Conservation (phyloP, 139 green algal species). For the Pycnococcus provasolii region DNA sequence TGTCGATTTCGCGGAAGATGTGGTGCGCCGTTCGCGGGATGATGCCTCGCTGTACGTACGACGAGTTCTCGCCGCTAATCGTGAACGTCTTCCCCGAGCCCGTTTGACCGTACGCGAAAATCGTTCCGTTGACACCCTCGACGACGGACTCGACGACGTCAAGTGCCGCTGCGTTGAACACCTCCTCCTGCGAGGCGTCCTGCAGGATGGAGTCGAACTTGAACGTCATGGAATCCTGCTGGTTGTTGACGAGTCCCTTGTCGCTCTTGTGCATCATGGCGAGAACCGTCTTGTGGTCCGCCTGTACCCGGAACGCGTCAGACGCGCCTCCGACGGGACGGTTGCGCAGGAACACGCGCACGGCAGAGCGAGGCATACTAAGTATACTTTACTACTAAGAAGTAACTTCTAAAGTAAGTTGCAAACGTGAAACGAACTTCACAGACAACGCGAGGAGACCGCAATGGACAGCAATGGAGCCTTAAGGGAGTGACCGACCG, state of each 20-base stretch:
- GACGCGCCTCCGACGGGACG: neutral
- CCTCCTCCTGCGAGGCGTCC: conserved; percentile 50
- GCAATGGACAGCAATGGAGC: neutral
- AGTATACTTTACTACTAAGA: too few relatives aligned
- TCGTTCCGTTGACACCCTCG: conserved; percentile 57
- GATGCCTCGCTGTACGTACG: conserved; percentile 55
- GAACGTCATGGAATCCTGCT: conserved; percentile 48
- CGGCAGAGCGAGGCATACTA: neutral
- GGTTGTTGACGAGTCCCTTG: conserved; percentile 48
- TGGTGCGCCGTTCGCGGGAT: conserved; percentile 56
- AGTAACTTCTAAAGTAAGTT: neutral
- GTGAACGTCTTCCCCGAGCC: conserved; percentile 72
- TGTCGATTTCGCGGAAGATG: conserved; percentile 55
- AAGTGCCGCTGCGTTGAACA: conserved; percentile 40
- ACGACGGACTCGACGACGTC: conserved; percentile 57
- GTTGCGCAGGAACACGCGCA: neutral
- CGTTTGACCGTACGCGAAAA: conserved; percentile 74
- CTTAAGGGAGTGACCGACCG: neutral
- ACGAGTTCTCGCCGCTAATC: conserved; percentile 46
- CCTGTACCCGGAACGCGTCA: conserved; percentile 3
- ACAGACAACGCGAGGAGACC: neutral
- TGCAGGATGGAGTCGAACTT: conserved; percentile 60
- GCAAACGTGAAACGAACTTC: neutral
- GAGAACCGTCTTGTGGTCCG: conserved; percentile 12
- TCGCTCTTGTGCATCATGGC: conserved; percentile 34